phyloP scores from a whole-genome alignment of 1,284 basidiomycete genomes.

The Bondarzewia mesenterica region DNA sequence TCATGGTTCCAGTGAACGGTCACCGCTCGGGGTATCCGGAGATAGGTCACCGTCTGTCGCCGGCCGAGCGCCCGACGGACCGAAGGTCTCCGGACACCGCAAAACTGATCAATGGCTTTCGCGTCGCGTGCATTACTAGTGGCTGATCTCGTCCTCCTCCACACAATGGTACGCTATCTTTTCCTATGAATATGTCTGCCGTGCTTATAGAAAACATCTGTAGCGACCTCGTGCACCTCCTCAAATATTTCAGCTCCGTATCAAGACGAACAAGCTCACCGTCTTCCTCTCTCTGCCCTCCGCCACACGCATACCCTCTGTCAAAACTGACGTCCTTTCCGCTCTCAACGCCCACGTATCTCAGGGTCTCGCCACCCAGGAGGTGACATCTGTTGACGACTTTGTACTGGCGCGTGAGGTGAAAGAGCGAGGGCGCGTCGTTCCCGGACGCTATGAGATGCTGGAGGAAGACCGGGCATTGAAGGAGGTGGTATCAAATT shows the following conservation, averaged over 20 bases:
- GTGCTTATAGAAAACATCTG: too few relatives aligned
- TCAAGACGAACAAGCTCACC: conserved; percentile 66
- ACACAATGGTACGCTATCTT: too few relatives aligned
- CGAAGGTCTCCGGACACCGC: neutral
- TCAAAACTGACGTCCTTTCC: conserved; percentile 56
- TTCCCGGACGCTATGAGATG: conserved; percentile 34
- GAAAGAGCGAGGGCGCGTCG: conserved; percentile 17
- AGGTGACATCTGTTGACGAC: conserved; percentile 32
- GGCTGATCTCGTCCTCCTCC: too few relatives aligned
- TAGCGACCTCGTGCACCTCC: conserved; percentile 31
- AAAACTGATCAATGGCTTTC: neutral
- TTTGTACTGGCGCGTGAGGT: conserved; percentile 56
- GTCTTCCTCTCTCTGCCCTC: conserved; percentile 50
- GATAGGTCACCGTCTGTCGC: too few relatives aligned
- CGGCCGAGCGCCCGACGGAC: neutral
- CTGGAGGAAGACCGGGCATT: conserved; percentile 37
- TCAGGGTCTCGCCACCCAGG: conserved; percentile 25
- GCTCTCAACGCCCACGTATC: conserved; percentile 36
- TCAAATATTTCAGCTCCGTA: conserved; percentile 54
- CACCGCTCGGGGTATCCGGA: neutral
- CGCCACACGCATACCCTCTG: conserved; percentile 40
- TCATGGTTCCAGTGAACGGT: conserved; percentile 34
- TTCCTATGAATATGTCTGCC: too few relatives aligned
- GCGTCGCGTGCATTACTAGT: neutral
- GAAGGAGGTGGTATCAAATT: conserved; percentile 44